Base-by-base conservation (phyloP, 2,329 filamentous ascomycete genomes). In the Fusarium annulatum region DNA sequence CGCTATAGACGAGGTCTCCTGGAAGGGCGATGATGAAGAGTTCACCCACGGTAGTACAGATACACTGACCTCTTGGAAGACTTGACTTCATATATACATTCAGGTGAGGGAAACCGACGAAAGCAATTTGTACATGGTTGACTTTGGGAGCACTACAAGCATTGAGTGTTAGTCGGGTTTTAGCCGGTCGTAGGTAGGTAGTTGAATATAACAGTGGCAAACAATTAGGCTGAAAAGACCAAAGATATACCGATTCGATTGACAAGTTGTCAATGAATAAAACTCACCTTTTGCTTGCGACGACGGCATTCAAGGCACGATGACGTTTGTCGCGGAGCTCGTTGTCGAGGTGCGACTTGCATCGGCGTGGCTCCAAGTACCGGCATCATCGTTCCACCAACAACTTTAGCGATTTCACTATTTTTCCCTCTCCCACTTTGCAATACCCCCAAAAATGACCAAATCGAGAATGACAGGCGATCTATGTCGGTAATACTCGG, bases 81-180 rank as follows among this genome's bases (percentile, higher is more conserved):
- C 36, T 77, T 81, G n/a, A 64, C 46, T 41, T 78, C 77, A 64
- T 89, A 89, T 71, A 87, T 83, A 76, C 87, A 89, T 11, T 80
- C 74, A 2, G 87, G 87, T 59, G 84, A 85, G 1, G 87, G 87
- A 68, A 87, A 89, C 36, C 87, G 83, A 42, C 87, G 84, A 30
- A 83, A 80, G 71, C 87, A 89, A 74, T 89, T 88, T 48, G 84
- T 84, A 79, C 87, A 89, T 19, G 87, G 87, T 36, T 87, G 86
- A 33, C 85, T 84, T 73, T 88, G 86, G 72, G 88, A 87, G 76
- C 87, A 89, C 87, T 89, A 34, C 7, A n/a, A 66, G 39, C 18
- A 74, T 33, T 33, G 11, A 4, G 12, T 56, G 26, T 56, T 56
- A 56, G 38, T 33, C 21, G 38, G 38, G 26, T 23, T 30, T 43